These are phyloP conservation scores for Lactarius evosmus DNA, from an alignment of 768 basidiomycete species.

Conservation along the genomic window DNA sequence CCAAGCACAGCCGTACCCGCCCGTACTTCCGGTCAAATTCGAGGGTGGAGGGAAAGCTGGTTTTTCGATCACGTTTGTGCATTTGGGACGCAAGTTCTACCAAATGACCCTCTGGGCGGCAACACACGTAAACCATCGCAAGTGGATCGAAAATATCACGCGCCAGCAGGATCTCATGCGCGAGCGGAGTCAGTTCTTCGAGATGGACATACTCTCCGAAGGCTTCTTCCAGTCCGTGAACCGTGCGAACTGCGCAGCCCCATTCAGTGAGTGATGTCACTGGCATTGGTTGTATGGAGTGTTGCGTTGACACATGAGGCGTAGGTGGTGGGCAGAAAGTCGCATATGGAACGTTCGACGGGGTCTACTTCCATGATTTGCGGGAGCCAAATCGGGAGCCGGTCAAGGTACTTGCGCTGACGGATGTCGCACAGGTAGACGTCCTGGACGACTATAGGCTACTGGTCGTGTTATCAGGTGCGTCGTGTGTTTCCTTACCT, in stretches of 20 bases:
- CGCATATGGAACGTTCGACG: conserved; percentile 97
- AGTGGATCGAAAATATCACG: conserved; percentile 90
- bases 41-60: conserved; percentile 70
- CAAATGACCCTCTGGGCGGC: conserved; percentile 89
- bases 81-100: conserved; percentile 91
- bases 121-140: conserved; percentile 78
- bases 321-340: conserved; percentile 78
- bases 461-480: conserved; percentile 97
- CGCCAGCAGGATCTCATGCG: conserved; percentile 86
- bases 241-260: conserved; percentile 89
- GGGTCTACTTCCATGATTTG: conserved; percentile 91
- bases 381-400: conserved; percentile 75
- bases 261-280: conserved; percentile 61
- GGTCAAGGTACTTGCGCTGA: conserved; percentile 80
- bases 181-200: conserved; percentile 83
- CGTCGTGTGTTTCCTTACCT: conserved; percentile 25
- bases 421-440: conserved; percentile 93
- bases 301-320: not conserved
- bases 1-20: conserved; percentile 41
- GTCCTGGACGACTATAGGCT: conserved; percentile 95
- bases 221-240: conserved; percentile 84
- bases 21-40: conserved; percentile 46
- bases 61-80: conserved; percentile 88
- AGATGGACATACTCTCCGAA: conserved; percentile 79
- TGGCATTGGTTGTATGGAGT: not conserved